Percentiles rank a stretch among this genome's conserved stretches.
Evolutionary conservation across 2,329 filamentous ascomycete genomes (phyloP).

Genomic region (Aspergillus ochraceus): DNA sequence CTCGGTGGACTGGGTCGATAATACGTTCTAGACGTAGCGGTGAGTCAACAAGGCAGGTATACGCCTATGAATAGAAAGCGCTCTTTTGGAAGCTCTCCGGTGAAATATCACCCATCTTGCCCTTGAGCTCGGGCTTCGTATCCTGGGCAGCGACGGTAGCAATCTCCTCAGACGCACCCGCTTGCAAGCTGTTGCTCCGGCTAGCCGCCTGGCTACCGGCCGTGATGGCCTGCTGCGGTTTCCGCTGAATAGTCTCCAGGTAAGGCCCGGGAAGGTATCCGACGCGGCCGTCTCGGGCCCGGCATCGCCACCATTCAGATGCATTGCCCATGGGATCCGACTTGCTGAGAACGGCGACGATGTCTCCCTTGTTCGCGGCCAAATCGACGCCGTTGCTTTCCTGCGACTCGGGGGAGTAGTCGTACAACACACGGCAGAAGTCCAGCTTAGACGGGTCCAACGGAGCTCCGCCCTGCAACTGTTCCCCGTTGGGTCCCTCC

Average conservation of each 20-base stretch:
- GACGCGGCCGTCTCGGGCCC: slow-evolving; percentile 82
- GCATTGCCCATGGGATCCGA: slow-evolving; percentile 87
- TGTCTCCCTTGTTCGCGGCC: slow-evolving; percentile 88
- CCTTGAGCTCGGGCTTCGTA: slow-evolving; percentile 53
- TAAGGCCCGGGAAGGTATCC: slow-evolving; percentile 93
- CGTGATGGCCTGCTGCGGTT: slow-evolving; percentile 47
- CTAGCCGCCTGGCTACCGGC: slow-evolving; percentile 44
- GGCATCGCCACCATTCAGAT: slow-evolving; percentile 96
- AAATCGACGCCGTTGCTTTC: slow-evolving; percentile 74
- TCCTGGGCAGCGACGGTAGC: slow-evolving; percentile 14
- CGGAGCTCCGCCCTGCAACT: slow-evolving; percentile 39
- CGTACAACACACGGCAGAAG: slow-evolving; percentile 92
- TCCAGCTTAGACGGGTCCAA: slow-evolving; percentile 90
- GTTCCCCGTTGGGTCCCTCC: slow-evolving; percentile 51
- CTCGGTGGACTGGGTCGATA: background rate
- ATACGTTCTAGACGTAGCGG: background rate
- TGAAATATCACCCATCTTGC: slow-evolving; percentile 64
- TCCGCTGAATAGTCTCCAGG: slow-evolving; percentile 71
- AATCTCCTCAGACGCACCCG: slow-evolving; percentile 21
- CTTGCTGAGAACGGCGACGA: slow-evolving; percentile 91
- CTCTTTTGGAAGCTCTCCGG: slow-evolving; percentile 72
- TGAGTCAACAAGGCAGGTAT: background rate
- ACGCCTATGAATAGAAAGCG: slow-evolving; percentile 61
- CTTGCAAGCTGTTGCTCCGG: slow-evolving; percentile 56
- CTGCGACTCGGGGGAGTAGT: slow-evolving; percentile 78